Evolutionary conservation across 306 rosid genomes (phyloP), one percentile per base, ranked within the genome.

Genomic region (Ormosia semicastrata): DNA sequence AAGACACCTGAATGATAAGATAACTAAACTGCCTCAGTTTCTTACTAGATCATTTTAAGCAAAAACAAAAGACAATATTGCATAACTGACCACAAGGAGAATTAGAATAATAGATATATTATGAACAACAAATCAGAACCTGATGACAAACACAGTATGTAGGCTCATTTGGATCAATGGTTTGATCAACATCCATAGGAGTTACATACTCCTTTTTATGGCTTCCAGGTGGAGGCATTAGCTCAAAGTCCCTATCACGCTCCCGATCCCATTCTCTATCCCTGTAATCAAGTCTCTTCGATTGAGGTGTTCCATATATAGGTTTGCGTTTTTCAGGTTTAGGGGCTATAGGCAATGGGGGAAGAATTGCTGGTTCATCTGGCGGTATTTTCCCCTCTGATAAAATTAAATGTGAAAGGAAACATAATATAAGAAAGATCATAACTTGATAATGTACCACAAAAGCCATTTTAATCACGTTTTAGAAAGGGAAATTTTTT

Each of bases 221-320:
- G 86, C 96, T 84, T 88, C 99, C 99, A 73, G 94, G 98, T 32
- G 97, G 98, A 64, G 99, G 97, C 97, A 95, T 95, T 81, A 95
- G 90, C 89, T 95, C 97, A 63, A 93, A 88, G 91, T 95, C 99
- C 81, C 98, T 90, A 84, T 92, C 98, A 59, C 95, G 98, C 71
- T 94, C 98, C 76, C 97, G 85, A 85, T 95, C 99, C 97, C 98
- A 95, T 18, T 95, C 99, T 80, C 99, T 86, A 4, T 95, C 97
- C 84, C 93, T 90, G 73, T 86, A 93, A 70, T 95, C 97, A 68
- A 83, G 71, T 82, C 97, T 95, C 87, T 84, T 95, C 2, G 94
- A 53, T 78, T 88, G 99, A 85, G 98, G 94, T 53, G 97, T 88
- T 82, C 60, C 87, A 83, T 89, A 92, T 11, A 77, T 0, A 36